phyloP scores from a whole-genome alignment of 305 asterid species.

The Fraxinus angustifolia region DNA sequence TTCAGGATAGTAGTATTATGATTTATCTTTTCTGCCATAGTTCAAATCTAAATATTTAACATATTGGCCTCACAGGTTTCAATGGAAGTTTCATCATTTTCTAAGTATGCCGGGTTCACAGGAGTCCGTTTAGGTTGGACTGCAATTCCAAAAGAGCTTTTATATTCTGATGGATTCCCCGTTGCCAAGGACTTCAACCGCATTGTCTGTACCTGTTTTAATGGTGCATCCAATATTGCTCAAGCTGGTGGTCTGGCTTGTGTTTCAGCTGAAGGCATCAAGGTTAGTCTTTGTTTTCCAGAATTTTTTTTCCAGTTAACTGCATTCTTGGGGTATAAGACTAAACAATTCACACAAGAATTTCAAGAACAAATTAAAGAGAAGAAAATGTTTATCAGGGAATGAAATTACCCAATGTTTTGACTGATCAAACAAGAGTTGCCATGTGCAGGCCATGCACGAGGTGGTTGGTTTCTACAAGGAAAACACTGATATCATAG shows the following conservation, averaged over 20 bases:
- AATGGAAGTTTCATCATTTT: conserved; percentile 90
- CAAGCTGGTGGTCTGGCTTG: conserved; percentile 96
- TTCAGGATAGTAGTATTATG: neutral
- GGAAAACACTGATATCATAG: conserved; percentile 79
- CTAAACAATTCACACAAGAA: neutral
- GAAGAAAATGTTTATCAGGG: neutral
- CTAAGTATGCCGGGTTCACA: conserved; percentile 97
- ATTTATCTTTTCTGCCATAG: neutral
- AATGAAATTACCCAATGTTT: neutral
- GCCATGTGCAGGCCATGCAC: conserved; percentile 75
- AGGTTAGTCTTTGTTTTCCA: conserved; percentile 44
- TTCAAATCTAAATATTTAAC: neutral
- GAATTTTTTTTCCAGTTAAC: neutral
- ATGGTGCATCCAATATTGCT: conserved; percentile 94
- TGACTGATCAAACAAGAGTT: neutral
- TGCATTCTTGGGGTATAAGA: neutral
- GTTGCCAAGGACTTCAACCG: conserved; percentile 95
- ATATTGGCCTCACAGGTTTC: conserved; percentile 67
- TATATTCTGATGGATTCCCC: conserved; percentile 84
- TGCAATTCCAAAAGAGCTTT: conserved; percentile 78
- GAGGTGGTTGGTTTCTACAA: conserved; percentile 87
- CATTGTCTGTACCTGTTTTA: conserved; percentile 82
- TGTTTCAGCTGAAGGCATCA: conserved; percentile 79
- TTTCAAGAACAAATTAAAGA: neutral
- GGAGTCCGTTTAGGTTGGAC: conserved; percentile 99